Evolutionary conservation across 768 basidiomycete species (phyloP).

Genomic region (Naematelia encephala): DNA sequence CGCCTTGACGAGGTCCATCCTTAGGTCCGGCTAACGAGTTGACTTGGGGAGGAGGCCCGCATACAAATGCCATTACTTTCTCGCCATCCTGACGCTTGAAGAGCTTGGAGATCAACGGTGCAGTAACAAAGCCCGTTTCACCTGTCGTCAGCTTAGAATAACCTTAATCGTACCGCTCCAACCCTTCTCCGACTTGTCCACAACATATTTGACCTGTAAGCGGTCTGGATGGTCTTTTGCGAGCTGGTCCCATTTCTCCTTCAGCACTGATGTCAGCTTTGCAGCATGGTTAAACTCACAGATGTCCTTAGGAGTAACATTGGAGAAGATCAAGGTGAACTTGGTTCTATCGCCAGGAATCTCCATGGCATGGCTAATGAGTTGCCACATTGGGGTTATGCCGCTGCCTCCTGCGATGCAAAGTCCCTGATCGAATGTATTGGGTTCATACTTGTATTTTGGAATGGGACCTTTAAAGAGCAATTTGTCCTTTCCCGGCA

Average conservation of each 20-base stretch:
- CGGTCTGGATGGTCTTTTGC: slow-evolving; percentile 54
- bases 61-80: slow-evolving; percentile 85
- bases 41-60: slow-evolving; percentile 85
- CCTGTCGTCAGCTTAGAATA: slow-evolving; percentile 51
- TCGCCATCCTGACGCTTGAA: slow-evolving; percentile 63
- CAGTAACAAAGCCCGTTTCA: slow-evolving; percentile 68
- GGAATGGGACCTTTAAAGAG: slow-evolving; percentile 84
- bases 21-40: slow-evolving; percentile 84
- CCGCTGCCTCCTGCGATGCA: slow-evolving; percentile 92
- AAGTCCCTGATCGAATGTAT: slow-evolving; percentile 65
- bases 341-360: slow-evolving; percentile 84
- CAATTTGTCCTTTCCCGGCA: slow-evolving; percentile 70
- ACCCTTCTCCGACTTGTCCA: slow-evolving; percentile 72
- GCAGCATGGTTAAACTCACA: slow-evolving; percentile 53
- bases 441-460: slow-evolving; percentile 78
- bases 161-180: slow-evolving; percentile 55
- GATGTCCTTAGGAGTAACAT: slow-evolving; percentile 85
- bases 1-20: slow-evolving; percentile 80
- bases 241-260: slow-evolving; percentile 50
- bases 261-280: slow-evolving; percentile 34
- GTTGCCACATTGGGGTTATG: slow-evolving; percentile 58
- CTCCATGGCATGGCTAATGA: slow-evolving; percentile 67
- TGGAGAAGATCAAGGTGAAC: slow-evolving; percentile 87
- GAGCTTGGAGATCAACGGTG: slow-evolving; percentile 69
- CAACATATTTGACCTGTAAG: slow-evolving; percentile 77